Conservation (phyloP, 345 rosid genomes). For the Bruguiera gymnorhiza region DNA sequence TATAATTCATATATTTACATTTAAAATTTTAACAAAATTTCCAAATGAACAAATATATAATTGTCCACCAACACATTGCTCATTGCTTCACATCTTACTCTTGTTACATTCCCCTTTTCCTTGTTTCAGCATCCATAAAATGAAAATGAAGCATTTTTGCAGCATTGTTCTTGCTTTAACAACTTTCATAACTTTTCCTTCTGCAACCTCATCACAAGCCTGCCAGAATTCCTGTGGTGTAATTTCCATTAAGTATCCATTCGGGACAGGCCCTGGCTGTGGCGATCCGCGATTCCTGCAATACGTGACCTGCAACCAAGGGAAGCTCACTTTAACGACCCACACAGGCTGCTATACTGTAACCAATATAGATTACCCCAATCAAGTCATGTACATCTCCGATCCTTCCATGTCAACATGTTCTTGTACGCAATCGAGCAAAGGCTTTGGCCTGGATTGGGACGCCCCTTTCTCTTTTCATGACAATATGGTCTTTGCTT, state of each 20-base stretch:
- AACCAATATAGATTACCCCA: slow-evolving; percentile 59
- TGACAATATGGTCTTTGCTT: slow-evolving; percentile 68
- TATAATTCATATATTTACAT: too few species aligned
- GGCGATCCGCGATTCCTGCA: slow-evolving; percentile 83
- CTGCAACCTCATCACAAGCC: slow-evolving; percentile 46
- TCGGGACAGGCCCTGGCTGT: slow-evolving; percentile 78
- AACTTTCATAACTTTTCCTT: slow-evolving; percentile 27
- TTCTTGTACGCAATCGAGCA: slow-evolving; percentile 69
- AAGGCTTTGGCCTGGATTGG: slow-evolving; percentile 83
- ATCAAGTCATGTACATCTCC: slow-evolving; percentile 53
- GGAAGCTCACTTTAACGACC: slow-evolving; percentile 57
- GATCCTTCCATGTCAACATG: slow-evolving; percentile 93
- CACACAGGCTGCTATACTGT: slow-evolving; percentile 79
- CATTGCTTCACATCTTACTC: neutral
- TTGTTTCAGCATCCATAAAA: slow-evolving; percentile 10
- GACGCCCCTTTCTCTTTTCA: slow-evolving; percentile 83
- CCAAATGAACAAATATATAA: neutral
- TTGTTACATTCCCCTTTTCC: neutral
- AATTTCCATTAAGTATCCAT: slow-evolving; percentile 62
- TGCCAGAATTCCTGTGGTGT: slow-evolving; percentile 66
- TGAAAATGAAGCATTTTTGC: slow-evolving; percentile 24
- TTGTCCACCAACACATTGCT: neutral
- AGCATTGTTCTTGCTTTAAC: slow-evolving; percentile 13
- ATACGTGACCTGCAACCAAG: slow-evolving; percentile 49
- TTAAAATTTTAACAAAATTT: too few species aligned